phyloP scores from a whole-genome alignment of 192 early-diverging fungal genomes.

The Nowakowskiella sp. region DNA sequence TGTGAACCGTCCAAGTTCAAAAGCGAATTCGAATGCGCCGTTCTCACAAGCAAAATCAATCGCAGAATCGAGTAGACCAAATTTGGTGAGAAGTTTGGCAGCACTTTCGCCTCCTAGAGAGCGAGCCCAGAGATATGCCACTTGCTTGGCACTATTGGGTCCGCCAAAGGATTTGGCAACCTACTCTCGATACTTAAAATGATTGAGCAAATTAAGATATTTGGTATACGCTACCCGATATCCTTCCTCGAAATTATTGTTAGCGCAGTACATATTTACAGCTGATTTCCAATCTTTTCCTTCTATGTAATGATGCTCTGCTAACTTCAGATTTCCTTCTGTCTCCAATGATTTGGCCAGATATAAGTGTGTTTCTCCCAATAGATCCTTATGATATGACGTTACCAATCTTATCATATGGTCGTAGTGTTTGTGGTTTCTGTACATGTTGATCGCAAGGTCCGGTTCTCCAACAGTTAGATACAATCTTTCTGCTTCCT shows the following conservation, averaged over 20 bases:
- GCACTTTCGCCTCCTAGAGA: constrained; percentile 56
- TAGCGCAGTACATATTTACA: constrained; percentile 63
- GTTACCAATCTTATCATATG: constrained; percentile 57
- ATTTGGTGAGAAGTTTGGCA: constrained; percentile 54
- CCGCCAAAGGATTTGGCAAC: constrained; percentile 52
- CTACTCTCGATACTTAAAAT: constrained; percentile 12
- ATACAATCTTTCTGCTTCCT: constrained; percentile 58
- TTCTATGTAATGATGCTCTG: constrained; percentile 58
- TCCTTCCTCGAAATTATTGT: constrained; percentile 54
- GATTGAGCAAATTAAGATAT: background rate
- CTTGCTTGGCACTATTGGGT: constrained; percentile 49
- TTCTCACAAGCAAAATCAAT: constrained; percentile 63
- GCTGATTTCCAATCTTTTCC: constrained; percentile 55
- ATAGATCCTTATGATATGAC: constrained; percentile 52
- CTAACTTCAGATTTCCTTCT: constrained; percentile 51
- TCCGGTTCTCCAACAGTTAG: constrained; percentile 54
- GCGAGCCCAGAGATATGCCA: constrained; percentile 59
- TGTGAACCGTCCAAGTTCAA: constrained; percentile 51
- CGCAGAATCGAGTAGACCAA: constrained; percentile 51
- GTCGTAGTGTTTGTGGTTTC: constrained; percentile 59
- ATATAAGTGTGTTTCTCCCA: constrained; percentile 53
- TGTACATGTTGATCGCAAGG: constrained; percentile 65
- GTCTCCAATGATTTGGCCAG: constrained; percentile 53
- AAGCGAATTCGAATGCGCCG: constrained; percentile 59
- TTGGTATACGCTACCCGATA: constrained; percentile 38